These are phyloP conservation scores for Lenwebbia sp. DNA, from an alignment of 345 rosid species.

Conservation along the genomic window DNA sequence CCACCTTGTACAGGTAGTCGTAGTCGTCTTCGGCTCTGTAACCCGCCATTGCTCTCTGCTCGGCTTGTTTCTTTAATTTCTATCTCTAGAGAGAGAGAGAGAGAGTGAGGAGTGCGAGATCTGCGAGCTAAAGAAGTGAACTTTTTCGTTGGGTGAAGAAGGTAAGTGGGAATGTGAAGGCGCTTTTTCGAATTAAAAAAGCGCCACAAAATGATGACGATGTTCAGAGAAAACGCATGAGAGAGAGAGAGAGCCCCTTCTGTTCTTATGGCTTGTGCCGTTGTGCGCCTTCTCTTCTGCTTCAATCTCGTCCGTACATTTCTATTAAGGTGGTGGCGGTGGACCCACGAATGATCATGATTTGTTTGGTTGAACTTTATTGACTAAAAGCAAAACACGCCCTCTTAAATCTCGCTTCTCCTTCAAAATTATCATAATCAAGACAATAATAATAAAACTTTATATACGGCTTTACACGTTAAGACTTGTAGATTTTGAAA, in stretches of 20 bases:
- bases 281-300: neutral
- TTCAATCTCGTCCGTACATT: neutral
- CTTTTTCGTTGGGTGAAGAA: neutral
- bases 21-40: constrained; percentile 41
- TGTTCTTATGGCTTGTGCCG: neutral
- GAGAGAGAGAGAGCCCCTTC: neutral
- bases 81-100: neutral
- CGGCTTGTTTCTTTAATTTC: neutral
- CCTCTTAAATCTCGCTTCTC: neutral
- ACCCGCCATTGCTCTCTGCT: constrained; percentile 22
- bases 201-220: neutral
- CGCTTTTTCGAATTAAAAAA: neutral
- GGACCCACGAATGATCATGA: neutral
- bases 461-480: neutral
- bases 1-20: constrained; percentile 61
- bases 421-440: neutral
- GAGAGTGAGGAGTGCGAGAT: neutral
- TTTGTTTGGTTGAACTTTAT: no score
- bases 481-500: neutral
- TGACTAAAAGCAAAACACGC: no score
- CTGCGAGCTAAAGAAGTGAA: neutral
- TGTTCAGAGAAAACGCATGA: neutral
- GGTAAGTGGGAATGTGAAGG: neutral
- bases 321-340: neutral
- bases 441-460: neutral